Conservation (phyloP, 1,284 basidiomycete species). For the Papiliotrema fonsecae region DNA sequence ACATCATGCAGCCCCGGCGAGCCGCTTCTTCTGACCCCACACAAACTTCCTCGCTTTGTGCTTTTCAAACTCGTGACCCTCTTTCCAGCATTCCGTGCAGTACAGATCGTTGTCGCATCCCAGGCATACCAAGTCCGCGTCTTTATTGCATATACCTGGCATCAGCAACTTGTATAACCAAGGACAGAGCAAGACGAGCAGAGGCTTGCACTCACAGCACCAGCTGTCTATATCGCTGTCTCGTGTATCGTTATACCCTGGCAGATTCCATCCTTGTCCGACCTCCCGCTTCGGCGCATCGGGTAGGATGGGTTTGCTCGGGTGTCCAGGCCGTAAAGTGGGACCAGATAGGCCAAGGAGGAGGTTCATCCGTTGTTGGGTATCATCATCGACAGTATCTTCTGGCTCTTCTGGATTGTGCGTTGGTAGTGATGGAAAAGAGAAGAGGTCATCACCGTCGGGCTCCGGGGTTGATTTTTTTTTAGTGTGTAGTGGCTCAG, state of each 20-base stretch:
- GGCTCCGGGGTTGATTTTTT: neutral
- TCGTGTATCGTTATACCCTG: conserved; percentile 30
- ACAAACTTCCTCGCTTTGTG: conserved; percentile 19
- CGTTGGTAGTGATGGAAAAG: conserved; percentile 22
- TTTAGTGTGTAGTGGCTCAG: no score
- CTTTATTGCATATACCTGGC: conserved; percentile 42
- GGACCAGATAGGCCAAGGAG: conserved; percentile 29
- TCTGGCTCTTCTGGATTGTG: conserved; percentile 12
- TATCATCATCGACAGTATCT: conserved; percentile 13
- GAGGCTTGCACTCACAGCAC: conserved; percentile 41
- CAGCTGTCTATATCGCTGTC: conserved; percentile 42
- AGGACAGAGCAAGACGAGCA: neutral
- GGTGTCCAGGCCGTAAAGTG: conserved; percentile 12
- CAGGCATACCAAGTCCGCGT: conserved; percentile 36
- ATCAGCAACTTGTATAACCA: conserved; percentile 4
- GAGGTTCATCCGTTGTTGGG: conserved; percentile 18
- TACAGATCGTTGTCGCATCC: conserved; percentile 43
- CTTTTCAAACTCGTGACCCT: conserved; percentile 33
- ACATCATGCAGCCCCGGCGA: conserved; percentile 3
- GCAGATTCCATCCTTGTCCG: conserved; percentile 28
- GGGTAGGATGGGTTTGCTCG: neutral
- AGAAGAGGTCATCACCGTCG: conserved; percentile 3
- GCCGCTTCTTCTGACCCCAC: conserved; percentile 2
- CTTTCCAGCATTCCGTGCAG: conserved; percentile 38
- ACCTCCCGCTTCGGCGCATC: conserved; percentile 13